Conservation (phyloP, 768 basidiomycete genomes). For the Cyclocybe aegerita region DNA sequence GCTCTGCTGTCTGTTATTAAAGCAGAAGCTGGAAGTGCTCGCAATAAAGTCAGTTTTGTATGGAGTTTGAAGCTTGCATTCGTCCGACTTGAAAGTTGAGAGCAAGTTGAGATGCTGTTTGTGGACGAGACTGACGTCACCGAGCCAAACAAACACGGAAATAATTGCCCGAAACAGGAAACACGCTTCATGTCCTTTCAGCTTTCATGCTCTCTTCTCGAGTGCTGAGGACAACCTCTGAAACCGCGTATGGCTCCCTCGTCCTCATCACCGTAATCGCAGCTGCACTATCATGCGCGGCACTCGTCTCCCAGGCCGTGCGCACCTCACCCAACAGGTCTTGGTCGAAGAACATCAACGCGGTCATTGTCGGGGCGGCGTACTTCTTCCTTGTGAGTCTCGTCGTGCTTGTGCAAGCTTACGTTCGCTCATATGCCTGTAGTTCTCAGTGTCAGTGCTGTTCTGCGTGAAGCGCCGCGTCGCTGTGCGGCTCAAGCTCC, state of each 20-base stretch:
- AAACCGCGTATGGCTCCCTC: conserved; percentile 52
- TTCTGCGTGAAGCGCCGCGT: conserved; percentile 71
- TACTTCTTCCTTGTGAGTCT: conserved; percentile 65
- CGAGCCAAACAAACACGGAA: neutral
- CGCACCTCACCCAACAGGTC: conserved; percentile 55
- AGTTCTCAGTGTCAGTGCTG: conserved; percentile 59
- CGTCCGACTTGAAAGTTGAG: too few relatives aligned
- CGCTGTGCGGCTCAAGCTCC: conserved; percentile 61
- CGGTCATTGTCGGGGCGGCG: conserved; percentile 65
- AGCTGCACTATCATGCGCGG: conserved; percentile 60
- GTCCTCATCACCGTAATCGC: conserved; percentile 51
- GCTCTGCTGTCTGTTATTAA: too few relatives aligned
- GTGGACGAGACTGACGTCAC: too few relatives aligned
- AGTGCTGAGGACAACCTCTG: conserved; percentile 50
- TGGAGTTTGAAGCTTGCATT: too few relatives aligned
- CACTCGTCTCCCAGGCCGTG: conserved; percentile 71
- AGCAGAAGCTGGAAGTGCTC: too few relatives aligned
- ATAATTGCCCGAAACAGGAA: conserved; percentile 2
- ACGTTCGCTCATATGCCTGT: neutral
- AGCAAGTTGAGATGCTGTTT: too few relatives aligned
- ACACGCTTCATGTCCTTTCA: neutral
- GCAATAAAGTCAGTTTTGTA: too few relatives aligned
- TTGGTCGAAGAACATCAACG: conserved; percentile 66
- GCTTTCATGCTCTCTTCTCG: conserved; percentile 39
- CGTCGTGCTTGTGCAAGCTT: neutral